Evolutionary conservation across 176 grass and related monocot species (phyloP), one percentile per base, ranked within the genome.

Genomic region (Hyparrhenia diplandra): DNA sequence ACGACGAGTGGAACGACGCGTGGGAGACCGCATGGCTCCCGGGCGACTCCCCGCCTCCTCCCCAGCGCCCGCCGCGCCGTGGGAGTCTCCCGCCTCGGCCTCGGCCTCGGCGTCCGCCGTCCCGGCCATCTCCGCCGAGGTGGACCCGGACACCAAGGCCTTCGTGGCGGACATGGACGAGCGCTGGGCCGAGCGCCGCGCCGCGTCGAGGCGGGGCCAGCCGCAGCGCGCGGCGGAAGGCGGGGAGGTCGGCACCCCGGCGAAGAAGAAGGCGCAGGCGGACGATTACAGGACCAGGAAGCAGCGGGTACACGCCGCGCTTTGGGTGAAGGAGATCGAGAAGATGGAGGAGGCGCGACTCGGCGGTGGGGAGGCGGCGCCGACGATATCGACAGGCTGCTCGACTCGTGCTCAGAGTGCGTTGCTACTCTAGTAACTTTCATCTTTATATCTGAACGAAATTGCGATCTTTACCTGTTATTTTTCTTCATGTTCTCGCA

Each of bases 21-120:
- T 98, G 96, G 96, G 96, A 98, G 86, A 93, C 88, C 4, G 92
- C 96, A 52, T 98, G 96, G 96, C 96, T 98, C 31, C 92, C 92
- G 6, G 90, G 94, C 62, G 92, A 92, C 73, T 82, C 84, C 24
- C 85, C 64, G 47, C 88, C 29, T 70, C 67, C 46, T 85, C 88
- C 68, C 76, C 91, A 24, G 88, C 88, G 18, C 45, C 85, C 63
- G 73, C 88, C 11, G 91, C 91, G 43, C 91, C 88, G 13, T 94
- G 91, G 91, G 91, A 94, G 54, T 86, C 85, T 29, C 86, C n/a
- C 46, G 4, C 31, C 31, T 32, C 81, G 2, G 46, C 83, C 57
- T 21, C 78, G 4, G 46, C 85, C 23, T 35, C 31, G 31, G 63
- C 17, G 1, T 20, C 65, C 52, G 4, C 69, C 28, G 13, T 71